Evolutionary conservation across 192 early-diverging fungal genomes (phyloP).

Genomic region (Coemansia sp.): DNA sequence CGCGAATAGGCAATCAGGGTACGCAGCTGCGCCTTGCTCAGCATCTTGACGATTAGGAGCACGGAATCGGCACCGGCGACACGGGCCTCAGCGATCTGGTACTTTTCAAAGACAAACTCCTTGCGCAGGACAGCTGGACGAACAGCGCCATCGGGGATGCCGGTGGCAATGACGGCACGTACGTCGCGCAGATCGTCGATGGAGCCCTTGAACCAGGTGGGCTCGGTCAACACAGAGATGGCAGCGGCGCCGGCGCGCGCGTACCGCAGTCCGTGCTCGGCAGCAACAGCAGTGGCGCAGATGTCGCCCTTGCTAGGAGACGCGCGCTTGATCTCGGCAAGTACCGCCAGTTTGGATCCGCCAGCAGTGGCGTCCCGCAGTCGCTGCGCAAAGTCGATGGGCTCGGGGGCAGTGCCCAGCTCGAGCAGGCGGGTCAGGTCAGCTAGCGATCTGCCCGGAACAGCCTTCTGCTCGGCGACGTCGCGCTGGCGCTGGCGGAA

Average conservation of each 20-base stretch:
- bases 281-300: slow-evolving; percentile 77
- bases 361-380: slow-evolving; percentile 37
- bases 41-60: slow-evolving; percentile 94
- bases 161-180: slow-evolving; percentile 63
- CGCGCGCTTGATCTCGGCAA: slow-evolving; percentile 99
- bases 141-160: slow-evolving; percentile 55
- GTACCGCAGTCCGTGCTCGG: slow-evolving; percentile 83
- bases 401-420: slow-evolving; percentile 67
- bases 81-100: slow-evolving; percentile 96
- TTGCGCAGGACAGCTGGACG: slow-evolving; percentile 95
- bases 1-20: slow-evolving; percentile 75
- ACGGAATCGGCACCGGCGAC: slow-evolving; percentile 94
- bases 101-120: slow-evolving; percentile 95
- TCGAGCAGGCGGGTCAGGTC: slow-evolving; percentile 71
- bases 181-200: slow-evolving; percentile 90
- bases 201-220: slow-evolving; percentile 97
- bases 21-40: slow-evolving; percentile 66
- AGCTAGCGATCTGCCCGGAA: slow-evolving; percentile 70
- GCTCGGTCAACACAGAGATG: slow-evolving; percentile 97
- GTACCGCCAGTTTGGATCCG: slow-evolving; percentile 61
- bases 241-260: slow-evolving; percentile 86
- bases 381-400: slow-evolving; percentile 77
- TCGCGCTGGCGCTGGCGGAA: slow-evolving; percentile 78
- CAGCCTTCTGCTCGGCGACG: slow-evolving; percentile 64
- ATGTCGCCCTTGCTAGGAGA: slow-evolving; percentile 96